These are phyloP conservation scores for Metschnikowia reukaufii DNA, from an alignment of 805 yeast genomes.

Conservation along the genomic window DNA sequence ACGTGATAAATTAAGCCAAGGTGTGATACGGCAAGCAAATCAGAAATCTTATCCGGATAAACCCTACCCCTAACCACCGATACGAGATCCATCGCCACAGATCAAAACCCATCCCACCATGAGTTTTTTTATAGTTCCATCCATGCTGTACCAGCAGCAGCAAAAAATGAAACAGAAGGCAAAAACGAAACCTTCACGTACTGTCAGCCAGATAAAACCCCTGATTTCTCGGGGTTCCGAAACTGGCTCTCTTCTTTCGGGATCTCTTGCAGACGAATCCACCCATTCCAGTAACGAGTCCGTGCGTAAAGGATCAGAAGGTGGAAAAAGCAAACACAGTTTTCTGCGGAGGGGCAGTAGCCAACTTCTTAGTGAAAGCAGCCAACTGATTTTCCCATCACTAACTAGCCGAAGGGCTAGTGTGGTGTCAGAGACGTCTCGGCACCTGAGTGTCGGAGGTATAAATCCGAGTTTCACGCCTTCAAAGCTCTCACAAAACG, in stretches of 20 bases:
- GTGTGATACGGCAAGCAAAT: no score
- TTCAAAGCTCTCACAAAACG: conserved; percentile 39
- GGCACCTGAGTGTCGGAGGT: conserved; percentile 1
- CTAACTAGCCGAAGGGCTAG: conserved; percentile 6
- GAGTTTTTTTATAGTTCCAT: conserved; percentile 42
- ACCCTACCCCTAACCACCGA: no score
- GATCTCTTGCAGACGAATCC: not conserved
- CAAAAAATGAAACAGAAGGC: conserved; percentile 29
- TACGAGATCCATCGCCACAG: not conserved
- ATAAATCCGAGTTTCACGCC: conserved; percentile 20
- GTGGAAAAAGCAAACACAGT: not conserved
- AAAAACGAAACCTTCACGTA: conserved; percentile 12
- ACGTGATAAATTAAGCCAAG: no score
- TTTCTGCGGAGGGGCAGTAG: not conserved
- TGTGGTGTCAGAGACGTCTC: conserved; percentile 5
- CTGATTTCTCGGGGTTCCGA: not conserved
- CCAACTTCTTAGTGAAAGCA: not conserved
- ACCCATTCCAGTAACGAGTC: not conserved
- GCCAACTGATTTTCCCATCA: conserved; percentile 3
- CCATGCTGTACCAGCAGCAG: conserved; percentile 42
- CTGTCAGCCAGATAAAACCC: not conserved
- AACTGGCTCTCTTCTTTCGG: not conserved
- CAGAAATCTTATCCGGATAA: no score
- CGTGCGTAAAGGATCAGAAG: not conserved
- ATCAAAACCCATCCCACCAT: conserved; percentile 15